These are phyloP conservation scores for Cercospora nicotianae DNA, from an alignment of 2,329 filamentous ascomycete genomes.

Conservation along the genomic window DNA sequence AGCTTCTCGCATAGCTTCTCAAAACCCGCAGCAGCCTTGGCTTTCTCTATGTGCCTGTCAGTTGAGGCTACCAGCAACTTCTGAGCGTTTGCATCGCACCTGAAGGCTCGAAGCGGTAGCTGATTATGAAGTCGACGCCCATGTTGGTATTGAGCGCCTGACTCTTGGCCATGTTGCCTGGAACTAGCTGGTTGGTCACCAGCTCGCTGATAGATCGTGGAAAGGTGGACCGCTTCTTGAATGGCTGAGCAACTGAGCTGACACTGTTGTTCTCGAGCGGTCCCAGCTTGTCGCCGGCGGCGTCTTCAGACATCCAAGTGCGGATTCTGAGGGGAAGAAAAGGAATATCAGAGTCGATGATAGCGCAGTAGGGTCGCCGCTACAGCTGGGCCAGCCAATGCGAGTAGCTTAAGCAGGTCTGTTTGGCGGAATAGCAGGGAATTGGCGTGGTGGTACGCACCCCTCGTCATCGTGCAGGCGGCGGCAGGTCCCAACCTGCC, in stretches of 20 bases:
- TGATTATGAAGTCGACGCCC: conserved; percentile 85
- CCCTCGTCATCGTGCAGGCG: conserved; percentile 14
- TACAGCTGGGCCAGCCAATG: conserved; percentile 18
- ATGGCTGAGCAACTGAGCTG: neutral
- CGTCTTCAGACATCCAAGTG: conserved; percentile 22
- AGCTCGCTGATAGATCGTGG: conserved; percentile 34
- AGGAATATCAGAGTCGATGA: neutral
- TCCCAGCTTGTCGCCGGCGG: conserved; percentile 21
- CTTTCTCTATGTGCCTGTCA: conserved; percentile 54
- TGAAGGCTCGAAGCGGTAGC: conserved; percentile 69
- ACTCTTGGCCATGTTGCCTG: conserved; percentile 39
- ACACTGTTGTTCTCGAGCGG: conserved; percentile 3
- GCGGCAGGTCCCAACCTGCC: neutral
- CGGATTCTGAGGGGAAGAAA: neutral
- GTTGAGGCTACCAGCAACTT: neutral
- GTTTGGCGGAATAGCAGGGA: conserved; percentile 15
- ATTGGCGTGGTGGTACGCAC: neutral
- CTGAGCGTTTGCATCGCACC: conserved; percentile 46
- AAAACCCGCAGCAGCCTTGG: conserved; percentile 72
- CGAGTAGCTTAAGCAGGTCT: neutral
- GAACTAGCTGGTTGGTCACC: conserved; percentile 35
- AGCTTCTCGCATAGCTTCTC: conserved; percentile 74
- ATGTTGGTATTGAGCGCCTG: conserved; percentile 53
- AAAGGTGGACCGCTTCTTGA: conserved; percentile 28
- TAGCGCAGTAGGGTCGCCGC: conserved; percentile 10